Base-by-base conservation (phyloP, 2,329 filamentous ascomycete species). In the Rhinocladiella similis region DNA sequence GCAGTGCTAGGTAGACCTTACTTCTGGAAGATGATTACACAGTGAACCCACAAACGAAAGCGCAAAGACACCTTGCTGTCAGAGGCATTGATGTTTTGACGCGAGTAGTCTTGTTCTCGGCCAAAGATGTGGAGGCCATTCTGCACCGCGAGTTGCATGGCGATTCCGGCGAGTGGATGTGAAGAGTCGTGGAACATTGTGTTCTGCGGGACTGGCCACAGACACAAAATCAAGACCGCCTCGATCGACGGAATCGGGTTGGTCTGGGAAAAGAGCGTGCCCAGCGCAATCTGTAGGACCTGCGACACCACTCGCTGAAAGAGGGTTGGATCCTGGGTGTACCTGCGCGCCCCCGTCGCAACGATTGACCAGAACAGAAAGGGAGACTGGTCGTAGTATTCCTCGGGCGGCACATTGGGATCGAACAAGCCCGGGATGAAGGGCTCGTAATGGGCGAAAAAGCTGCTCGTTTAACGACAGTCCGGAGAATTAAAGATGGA, bases 381-480 rank as follows among this genome's bases (percentile, higher is more conserved):
- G 18, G 43, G 49, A 29, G 49, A 49, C 19, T n/a, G 50, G n/a
- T 53, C 54, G 45, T 53, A 57, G 36, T 53, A 53, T 46, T 49
- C 33, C 25, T 53, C 46, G 9, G 54, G 54, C 1, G 33, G 5
- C 16, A 46, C 25, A 13, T 5, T 46, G 35, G 54, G 42, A 46
- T 57, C 54, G 7, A 56, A 36, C 36, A 53, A 20, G 39, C 74
- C 75, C 1, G 54, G 54, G 33, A 57, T 12, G 33, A 49, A 49
- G 27, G 13, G 5, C 18, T 57, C 43, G 20, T 57, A 53, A 38
- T 57, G 54, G 33, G 14, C 14, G 33, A 57, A 49, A 36, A 53
- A 56, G 13, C 48, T 33, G 29, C 10, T 33, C 2, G 29, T 9
- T 12, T 3, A 33, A 33, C 29, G n/a, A n/a, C 6, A 12, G 6